Base-by-base conservation (phyloP, 768 basidiomycete genomes). In the Auricularia auricula-judae region DNA sequence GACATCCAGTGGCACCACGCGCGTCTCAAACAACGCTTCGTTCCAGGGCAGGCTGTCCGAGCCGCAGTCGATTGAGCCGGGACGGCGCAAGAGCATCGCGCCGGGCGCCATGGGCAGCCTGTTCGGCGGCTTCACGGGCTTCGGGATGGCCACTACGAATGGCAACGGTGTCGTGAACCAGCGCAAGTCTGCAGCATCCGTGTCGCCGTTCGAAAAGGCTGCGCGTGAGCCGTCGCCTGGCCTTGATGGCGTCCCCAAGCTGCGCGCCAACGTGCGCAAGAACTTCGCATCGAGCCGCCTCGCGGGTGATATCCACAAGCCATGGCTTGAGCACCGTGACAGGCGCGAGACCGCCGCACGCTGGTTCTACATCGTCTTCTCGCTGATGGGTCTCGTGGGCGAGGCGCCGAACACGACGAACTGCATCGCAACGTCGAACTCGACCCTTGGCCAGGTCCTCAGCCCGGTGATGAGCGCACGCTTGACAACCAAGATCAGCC, bases 391-490 rank as follows among this genome's bases (percentile, higher is more conserved):
- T 18, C 14, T 51, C 47, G 21, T 51, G 11, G 47, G 47, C 10
- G 47, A 51, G 21, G 47, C 47, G 14, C 47, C 47, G 47, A 81
- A 82, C 43, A 82, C 84, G 72, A 59, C 23, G 11, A 14, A 23
- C 16, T 59, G 56, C 23, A 59, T 33, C 56, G 10, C 14, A 4
- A 29, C 23, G 23, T 59, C 56, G 56, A 92, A 91, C 70, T 66
- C 71, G 10, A 86, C 89, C 0, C 72, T 77, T 36, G 86, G 87
- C 5, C 71, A 79, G 10, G 81, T 95, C 70, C 89, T 77, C 67
- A 75, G 74, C 62, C 77, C 77, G 8, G 74, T 78, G 12, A 71
- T 68, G 67, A 71, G 68, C 42, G 76, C 76, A 10, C 70, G 76
- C 51, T 65, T 78, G 58, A 73, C 73, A 39, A 78, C 77, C 16